phyloP scores from a whole-genome alignment of 768 basidiomycete genomes.

The Dictyophora rubrovolvata region DNA sequence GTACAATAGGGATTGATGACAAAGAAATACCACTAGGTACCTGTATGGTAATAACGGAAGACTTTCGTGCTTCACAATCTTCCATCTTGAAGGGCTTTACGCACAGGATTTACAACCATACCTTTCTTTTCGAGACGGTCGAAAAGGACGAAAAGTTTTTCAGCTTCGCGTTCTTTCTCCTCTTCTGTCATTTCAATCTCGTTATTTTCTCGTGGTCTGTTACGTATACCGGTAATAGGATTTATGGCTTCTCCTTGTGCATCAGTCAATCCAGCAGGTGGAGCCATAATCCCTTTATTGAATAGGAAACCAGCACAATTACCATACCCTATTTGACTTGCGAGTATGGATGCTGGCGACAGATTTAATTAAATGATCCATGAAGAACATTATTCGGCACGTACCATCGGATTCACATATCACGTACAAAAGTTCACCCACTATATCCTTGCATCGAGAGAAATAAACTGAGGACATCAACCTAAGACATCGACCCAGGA shows the following conservation, averaged over 20 bases:
- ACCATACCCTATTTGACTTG: conserved; percentile 84
- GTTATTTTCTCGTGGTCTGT: conserved; percentile 26
- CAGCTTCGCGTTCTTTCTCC: conserved; percentile 90
- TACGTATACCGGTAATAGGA: conserved; percentile 76
- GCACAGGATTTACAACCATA: conserved; percentile 52
- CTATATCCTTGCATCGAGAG: conserved; percentile 55
- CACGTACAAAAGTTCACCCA: conserved; percentile 82
- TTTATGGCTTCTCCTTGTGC: conserved; percentile 46
- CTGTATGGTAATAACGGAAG: conserved; percentile 15
- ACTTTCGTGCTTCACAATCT: conserved; percentile 17
- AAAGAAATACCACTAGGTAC: conserved; percentile 20
- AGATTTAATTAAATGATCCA: neutral
- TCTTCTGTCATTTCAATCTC: conserved; percentile 76
- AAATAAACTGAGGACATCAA: conserved; percentile 70
- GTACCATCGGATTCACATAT: conserved; percentile 70
- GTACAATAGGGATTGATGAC: conserved; percentile 15
- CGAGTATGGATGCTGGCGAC: conserved; percentile 50
- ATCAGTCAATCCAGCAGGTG: conserved; percentile 27
- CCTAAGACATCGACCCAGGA: conserved; percentile 72
- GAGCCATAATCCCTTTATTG: conserved; percentile 76
- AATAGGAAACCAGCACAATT: conserved; percentile 93
- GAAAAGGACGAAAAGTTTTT: conserved; percentile 85
- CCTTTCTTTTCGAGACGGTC: conserved; percentile 78
- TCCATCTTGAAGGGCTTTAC: conserved; percentile 53
- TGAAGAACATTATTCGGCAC: conserved; percentile 6